Percentiles rank a stretch among this genome's conserved stretches.
Evolutionary conservation across 352 stramenopile species (phyloP).

Genomic region (Phytophthora podocarpi): DNA sequence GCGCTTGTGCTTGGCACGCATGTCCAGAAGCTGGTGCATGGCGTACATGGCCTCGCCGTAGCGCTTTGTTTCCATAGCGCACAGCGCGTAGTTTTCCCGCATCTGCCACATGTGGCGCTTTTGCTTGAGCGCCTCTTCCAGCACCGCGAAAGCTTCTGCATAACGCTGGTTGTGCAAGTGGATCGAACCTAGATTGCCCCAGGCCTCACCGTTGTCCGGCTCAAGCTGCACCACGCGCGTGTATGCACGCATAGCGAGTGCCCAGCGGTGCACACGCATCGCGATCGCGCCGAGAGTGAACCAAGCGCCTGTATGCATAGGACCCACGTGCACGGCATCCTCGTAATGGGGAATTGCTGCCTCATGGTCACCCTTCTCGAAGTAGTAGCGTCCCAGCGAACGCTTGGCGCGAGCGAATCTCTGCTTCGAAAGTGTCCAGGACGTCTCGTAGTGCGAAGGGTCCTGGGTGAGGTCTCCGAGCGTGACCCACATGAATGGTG

Average conservation of each 20-base stretch:
- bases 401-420: conserved; percentile 93
- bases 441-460: conserved; percentile 89
- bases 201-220: conserved; percentile 94
- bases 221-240: conserved; percentile 94
- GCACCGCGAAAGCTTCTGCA: conserved; percentile 78
- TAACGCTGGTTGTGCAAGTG: conserved; percentile 88
- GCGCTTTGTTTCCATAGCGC: conserved; percentile 73
- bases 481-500: conserved; percentile 94
- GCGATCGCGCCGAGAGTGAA: conserved; percentile 92
- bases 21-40: conserved; percentile 81
- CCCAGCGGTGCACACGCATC: conserved; percentile 91
- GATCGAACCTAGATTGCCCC: conserved; percentile 95
- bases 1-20: conserved; percentile 84
- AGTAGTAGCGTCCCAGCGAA: conserved; percentile 89
- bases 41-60: conserved; percentile 86
- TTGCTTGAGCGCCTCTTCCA: conserved; percentile 89
- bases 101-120: conserved; percentile 93
- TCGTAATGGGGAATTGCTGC: conserved; percentile 83
- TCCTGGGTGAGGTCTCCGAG: conserved; percentile 94
- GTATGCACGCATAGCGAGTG: conserved; percentile 88
- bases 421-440: conserved; percentile 91
- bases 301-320: conserved; percentile 92
- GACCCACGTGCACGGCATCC: conserved; percentile 86
- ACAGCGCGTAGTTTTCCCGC: conserved; percentile 92
- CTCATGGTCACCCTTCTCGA: conserved; percentile 85